Evolutionary conservation across 2,329 filamentous ascomycete genomes (phyloP).

Genomic region (Aspergillus sp.): DNA sequence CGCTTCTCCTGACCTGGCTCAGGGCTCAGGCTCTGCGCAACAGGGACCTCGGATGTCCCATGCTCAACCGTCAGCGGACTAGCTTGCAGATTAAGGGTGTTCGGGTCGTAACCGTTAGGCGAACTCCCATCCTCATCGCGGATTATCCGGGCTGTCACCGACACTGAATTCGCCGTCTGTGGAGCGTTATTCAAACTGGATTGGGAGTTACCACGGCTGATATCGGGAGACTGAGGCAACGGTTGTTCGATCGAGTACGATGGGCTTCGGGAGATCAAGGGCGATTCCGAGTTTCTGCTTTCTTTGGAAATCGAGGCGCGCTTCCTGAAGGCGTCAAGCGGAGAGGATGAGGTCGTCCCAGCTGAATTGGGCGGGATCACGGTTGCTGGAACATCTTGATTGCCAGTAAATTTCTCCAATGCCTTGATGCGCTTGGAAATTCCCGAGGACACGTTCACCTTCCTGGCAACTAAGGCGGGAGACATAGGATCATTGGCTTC

Average conservation of each 20-base stretch:
- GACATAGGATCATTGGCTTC: conserved; percentile 22
- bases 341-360: conserved; percentile 51
- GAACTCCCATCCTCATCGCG: conserved; percentile 42
- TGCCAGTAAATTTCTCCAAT: conserved; percentile 66
- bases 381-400: conserved; percentile 23
- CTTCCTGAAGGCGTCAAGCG: conserved; percentile 46
- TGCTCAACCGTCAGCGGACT: conserved; percentile 58
- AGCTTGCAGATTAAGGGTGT: conserved; percentile 42
- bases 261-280: conserved; percentile 18
- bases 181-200: conserved; percentile 13
- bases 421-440: conserved; percentile 94
- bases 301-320: conserved; percentile 31
- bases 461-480: conserved; percentile 55
- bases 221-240: conserved; percentile 21
- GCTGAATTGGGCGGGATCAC: conserved; percentile 27
- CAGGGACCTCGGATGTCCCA: conserved; percentile 40
- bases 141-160: conserved; percentile 77
- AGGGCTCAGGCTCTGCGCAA: conserved; percentile 9
- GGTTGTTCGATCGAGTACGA: conserved; percentile 21
- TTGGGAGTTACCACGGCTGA: conserved; percentile 23
- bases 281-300: conserved; percentile 16
- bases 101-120: conserved; percentile 21
- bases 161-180: conserved; percentile 60
- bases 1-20: conserved; percentile 15
- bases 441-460: conserved; percentile 75